A percentile compares a stretch with the other conserved stretches of the same genome.
These are phyloP conservation scores for Globisporangium nunn DNA, from an alignment of 352 stramenopile species.

Conservation along the genomic window DNA sequence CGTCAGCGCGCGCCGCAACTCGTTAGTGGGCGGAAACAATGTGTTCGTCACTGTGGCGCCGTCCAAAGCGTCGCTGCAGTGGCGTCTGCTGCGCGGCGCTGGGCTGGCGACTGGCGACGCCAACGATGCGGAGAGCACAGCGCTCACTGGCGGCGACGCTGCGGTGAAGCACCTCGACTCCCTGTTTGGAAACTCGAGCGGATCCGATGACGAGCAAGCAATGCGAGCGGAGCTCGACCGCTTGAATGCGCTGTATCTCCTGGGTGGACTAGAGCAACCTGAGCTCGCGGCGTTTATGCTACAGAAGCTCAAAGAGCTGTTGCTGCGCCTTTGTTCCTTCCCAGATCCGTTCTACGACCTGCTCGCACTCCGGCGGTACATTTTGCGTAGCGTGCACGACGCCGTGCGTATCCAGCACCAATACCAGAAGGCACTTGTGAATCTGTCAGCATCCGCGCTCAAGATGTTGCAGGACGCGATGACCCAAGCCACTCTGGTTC, in stretches of 20 bases:
- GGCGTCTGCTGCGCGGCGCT: conserved; percentile 11
- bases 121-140: conserved; percentile 14
- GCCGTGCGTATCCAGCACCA: conserved; percentile 38
- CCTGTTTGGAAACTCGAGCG: neutral
- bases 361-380: conserved; percentile 38
- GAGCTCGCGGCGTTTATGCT: conserved; percentile 35
- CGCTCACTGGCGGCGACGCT: neutral
- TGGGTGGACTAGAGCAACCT: conserved; percentile 39
- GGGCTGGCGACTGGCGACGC: conserved; percentile 12
- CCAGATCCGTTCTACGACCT: conserved; percentile 51
- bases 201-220: conserved; percentile 3
- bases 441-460: conserved; percentile 1
- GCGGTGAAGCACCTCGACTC: neutral
- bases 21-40: neutral
- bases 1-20: conserved; percentile 16
- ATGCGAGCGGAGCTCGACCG: conserved; percentile 28
- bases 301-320: conserved; percentile 35
- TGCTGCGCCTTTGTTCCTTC: conserved; percentile 33
- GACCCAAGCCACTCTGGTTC: neutral
- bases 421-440: conserved; percentile 21
- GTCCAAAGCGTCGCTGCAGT: conserved; percentile 8
- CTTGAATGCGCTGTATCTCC: conserved; percentile 38
- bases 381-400: conserved; percentile 55
- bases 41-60: conserved; percentile 14
- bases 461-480: conserved; percentile 9